These are phyloP conservation scores for Fraxinus xanthoxyloides DNA, from an alignment of 305 asterid species.

Conservation along the genomic window DNA sequence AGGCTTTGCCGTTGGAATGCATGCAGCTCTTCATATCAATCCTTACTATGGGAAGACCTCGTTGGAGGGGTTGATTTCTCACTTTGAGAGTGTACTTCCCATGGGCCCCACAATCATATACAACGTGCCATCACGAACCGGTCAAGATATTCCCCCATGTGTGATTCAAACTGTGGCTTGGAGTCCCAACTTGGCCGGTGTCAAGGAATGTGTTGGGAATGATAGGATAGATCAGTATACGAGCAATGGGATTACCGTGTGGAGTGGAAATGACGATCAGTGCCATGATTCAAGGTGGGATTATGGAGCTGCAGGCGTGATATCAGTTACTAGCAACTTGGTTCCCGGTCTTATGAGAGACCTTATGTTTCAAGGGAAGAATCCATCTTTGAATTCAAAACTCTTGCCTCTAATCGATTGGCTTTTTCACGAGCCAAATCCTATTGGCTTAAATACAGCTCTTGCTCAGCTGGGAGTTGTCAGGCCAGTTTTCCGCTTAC, in stretches of 20 bases:
- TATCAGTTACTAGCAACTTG: conserved; percentile 85
- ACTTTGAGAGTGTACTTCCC: conserved; percentile 74
- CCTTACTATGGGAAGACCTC: conserved; percentile 97
- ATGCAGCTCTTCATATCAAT: conserved; percentile 91
- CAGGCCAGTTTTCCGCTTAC: conserved; percentile 86
- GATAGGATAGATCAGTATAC: conserved; percentile 71
- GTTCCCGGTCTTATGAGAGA: conserved; percentile 79
- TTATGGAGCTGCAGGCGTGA: conserved; percentile 75
- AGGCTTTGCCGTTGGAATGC: conserved; percentile 99
- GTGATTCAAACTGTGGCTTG: conserved; percentile 47
- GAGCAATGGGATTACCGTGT: conserved; percentile 52
- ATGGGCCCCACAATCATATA: conserved; percentile 95
- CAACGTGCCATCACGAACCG: conserved; percentile 91
- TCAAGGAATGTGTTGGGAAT: conserved; percentile 85
- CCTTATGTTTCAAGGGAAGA: conserved; percentile 78
- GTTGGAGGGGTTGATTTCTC: conserved; percentile 70
- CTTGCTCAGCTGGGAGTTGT: conserved; percentile 93
- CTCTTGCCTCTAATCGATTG: conserved; percentile 66
- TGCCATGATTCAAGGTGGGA: conserved; percentile 97
- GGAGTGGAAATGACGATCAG: conserved; percentile 95
- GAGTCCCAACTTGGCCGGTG: conserved; percentile 75
- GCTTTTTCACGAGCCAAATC: conserved; percentile 88
- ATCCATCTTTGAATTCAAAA: conserved; percentile 51
- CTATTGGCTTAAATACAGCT: conserved; percentile 82
- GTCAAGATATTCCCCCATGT: conserved; percentile 81